phyloP scores from a whole-genome alignment of 345 rosid species.

The Eucalyptus guilfoylei region DNA sequence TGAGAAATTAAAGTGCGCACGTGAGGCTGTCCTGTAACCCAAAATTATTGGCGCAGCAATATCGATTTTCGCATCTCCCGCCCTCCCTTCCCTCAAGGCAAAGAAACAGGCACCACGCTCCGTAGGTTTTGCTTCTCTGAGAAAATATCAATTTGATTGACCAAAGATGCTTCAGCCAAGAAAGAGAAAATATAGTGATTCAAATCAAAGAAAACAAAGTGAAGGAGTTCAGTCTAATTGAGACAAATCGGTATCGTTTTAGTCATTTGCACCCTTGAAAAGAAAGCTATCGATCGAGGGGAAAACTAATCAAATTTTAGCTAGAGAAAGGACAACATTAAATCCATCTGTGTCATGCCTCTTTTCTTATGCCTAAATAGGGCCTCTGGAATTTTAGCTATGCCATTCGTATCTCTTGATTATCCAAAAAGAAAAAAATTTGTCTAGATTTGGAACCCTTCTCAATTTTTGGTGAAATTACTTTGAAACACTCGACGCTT shows the following conservation, averaged over 20 bases:
- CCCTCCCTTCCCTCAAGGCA: neutral
- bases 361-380: neutral
- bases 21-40: neutral
- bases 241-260: fast-evolving
- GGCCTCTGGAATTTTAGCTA: neutral
- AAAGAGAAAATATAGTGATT: neutral
- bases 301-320: neutral
- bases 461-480: neutral
- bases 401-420: neutral
- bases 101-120: neutral
- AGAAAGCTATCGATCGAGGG: neutral
- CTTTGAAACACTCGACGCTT: neutral
- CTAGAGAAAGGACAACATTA: neutral
- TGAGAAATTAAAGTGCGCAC: neutral
- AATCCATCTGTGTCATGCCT: neutral
- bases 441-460: neutral
- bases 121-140: neutral
- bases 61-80: neutral
- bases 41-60: neutral
- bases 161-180: neutral
- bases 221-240: neutral
- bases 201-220: neutral
- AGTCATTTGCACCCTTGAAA: neutral
- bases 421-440: neutral
- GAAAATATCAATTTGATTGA: neutral